A percentile compares a stretch with the other conserved stretches of the same genome.
phyloP scores from a whole-genome alignment of 345 rosid species.

The Populus alba region DNA sequence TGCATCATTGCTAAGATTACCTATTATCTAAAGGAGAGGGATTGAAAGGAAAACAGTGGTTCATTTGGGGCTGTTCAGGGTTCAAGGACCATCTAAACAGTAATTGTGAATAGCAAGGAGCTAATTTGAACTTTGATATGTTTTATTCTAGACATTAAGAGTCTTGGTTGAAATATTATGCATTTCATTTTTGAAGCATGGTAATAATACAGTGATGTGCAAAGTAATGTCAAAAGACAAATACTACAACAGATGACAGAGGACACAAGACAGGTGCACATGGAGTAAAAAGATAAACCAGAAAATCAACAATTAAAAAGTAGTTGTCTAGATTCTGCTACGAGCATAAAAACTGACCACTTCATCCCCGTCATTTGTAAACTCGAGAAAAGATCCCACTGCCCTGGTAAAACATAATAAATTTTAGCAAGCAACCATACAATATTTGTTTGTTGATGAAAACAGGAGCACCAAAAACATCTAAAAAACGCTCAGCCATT shows the following conservation, averaged over 20 bases:
- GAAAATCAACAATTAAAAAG: not conserved
- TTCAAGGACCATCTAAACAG: not conserved
- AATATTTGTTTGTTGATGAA: conserved; percentile 2
- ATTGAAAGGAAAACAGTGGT: not conserved
- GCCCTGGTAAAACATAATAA: conserved; percentile 58
- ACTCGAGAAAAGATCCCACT: conserved; percentile 93
- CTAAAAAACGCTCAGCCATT: conserved; percentile 19
- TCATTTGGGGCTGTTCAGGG: not conserved
- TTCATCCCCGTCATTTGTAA: conserved; percentile 71
- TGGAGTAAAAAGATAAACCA: not conserved
- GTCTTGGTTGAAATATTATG: not conserved
- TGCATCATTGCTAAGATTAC: not conserved
- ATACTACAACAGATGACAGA: not conserved
- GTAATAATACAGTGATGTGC: not conserved
- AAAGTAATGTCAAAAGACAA: not conserved
- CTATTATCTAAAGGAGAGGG: not conserved
- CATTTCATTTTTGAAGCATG: not conserved
- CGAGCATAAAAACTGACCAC: conserved; percentile 57
- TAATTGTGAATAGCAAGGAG: not conserved
- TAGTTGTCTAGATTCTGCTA: not conserved
- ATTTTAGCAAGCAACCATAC: conserved; percentile 11
- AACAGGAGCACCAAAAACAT: conserved; percentile 9
- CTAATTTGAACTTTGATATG: not conserved
- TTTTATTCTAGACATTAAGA: not conserved
- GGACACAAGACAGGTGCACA: not conserved